A percentile compares a stretch with the other conserved stretches of the same genome.
Evolutionary conservation across 768 basidiomycete genomes (phyloP).

Genomic region (Tulasnella sp.): DNA sequence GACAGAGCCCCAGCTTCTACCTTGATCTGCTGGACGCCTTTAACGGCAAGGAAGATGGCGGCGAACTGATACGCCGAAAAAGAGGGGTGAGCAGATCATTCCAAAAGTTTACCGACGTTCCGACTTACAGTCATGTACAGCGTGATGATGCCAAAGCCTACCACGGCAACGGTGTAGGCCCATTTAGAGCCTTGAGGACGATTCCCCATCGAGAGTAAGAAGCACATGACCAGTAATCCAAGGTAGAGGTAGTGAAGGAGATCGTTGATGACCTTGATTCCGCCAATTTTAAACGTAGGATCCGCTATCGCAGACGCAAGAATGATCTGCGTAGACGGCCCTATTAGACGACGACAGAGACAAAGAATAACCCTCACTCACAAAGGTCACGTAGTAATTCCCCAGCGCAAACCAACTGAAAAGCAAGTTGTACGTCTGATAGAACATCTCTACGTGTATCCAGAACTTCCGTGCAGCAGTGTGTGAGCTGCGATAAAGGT

Average conservation of each 20-base stretch:
- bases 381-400: constrained; percentile 86
- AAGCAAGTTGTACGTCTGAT: constrained; percentile 80
- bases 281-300: constrained; percentile 41
- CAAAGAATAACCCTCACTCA: constrained; percentile 19
- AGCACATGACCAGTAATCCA: constrained; percentile 77
- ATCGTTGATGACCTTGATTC: constrained; percentile 62
- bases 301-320: constrained; percentile 68
- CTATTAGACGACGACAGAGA: background rate
- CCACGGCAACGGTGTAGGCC: constrained; percentile 73
- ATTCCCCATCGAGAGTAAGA: constrained; percentile 81
- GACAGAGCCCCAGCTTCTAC: constrained; percentile 33
- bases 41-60: constrained; percentile 73
- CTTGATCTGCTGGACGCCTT: constrained; percentile 58
- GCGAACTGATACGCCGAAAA: constrained; percentile 39
- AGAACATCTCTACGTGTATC: constrained; percentile 90
- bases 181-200: constrained; percentile 81
- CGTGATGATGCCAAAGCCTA: constrained; percentile 85
- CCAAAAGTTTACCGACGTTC: background rate
- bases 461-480: constrained; percentile 74
- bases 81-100: background rate
- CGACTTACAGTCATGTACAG: constrained; percentile 84
- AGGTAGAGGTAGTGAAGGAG: constrained; percentile 82
- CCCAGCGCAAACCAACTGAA: constrained; percentile 89
- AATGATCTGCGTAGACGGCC: constrained; percentile 33
- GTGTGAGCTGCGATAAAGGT: constrained; percentile 88